These are phyloP conservation scores for Paxillus rubicundulus DNA, from an alignment of 768 basidiomycete species.

Conservation along the genomic window DNA sequence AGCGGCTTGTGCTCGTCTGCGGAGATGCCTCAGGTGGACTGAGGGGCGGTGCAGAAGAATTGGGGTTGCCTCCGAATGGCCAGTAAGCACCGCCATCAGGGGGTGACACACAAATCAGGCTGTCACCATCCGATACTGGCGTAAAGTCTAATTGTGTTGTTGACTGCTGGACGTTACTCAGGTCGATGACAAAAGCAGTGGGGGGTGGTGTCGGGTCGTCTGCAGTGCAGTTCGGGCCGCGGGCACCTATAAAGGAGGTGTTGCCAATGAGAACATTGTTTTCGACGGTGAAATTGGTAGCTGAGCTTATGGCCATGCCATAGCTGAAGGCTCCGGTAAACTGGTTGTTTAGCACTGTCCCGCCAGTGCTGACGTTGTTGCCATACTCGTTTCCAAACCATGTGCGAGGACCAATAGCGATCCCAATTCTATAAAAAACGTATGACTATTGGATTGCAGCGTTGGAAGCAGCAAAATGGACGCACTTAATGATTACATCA, in stretches of 20 bases:
- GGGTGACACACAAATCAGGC: slow-evolving; percentile 64
- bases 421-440: slow-evolving; percentile 54
- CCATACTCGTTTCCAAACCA: slow-evolving; percentile 67
- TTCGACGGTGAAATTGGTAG: slow-evolving; percentile 63
- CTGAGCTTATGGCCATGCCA: slow-evolving; percentile 64
- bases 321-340: slow-evolving; percentile 72
- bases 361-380: slow-evolving; percentile 54
- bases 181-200: slow-evolving; percentile 58
- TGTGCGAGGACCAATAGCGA: slow-evolving; percentile 72
- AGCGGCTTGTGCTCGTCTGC: slow-evolving; percentile 15
- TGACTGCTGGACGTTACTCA: slow-evolving; percentile 37
- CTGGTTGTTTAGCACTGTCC: slow-evolving; percentile 53
- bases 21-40: slow-evolving; percentile 12
- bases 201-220: slow-evolving; percentile 50
- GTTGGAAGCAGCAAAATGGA: slow-evolving; percentile 1
- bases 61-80: slow-evolving; percentile 62
- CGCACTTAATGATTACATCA: slow-evolving; percentile 70
- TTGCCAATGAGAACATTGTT: slow-evolving; percentile 63
- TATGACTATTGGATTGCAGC: slow-evolving; percentile 4
- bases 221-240: slow-evolving; percentile 61
- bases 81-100: slow-evolving; percentile 68
- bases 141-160: slow-evolving; percentile 54
- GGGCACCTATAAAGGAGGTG: slow-evolving; percentile 70
- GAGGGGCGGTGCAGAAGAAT: slow-evolving; percentile 20
- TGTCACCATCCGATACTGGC: slow-evolving; percentile 50